phyloP scores from a whole-genome alignment of 2,329 filamentous ascomycete genomes.

The Nannizziopsis arthrosporioides region DNA sequence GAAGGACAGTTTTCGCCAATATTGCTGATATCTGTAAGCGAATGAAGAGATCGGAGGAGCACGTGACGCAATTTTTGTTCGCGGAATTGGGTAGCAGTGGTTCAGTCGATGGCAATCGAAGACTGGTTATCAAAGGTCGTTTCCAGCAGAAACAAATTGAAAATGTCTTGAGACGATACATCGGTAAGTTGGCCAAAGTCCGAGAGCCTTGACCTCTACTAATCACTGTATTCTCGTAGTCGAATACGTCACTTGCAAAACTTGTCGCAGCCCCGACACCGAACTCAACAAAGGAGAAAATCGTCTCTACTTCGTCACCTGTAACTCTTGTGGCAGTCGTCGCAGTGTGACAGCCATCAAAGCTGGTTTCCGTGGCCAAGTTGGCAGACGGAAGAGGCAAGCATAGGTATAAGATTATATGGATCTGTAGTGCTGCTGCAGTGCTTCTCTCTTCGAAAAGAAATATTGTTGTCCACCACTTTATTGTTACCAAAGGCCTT shows the following conservation, averaged over 20 bases:
- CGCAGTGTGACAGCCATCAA: conserved; percentile 96
- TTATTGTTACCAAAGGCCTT: too few relatives aligned
- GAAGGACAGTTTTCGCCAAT: conserved; percentile 99
- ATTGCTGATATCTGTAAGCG: conserved; percentile 97
- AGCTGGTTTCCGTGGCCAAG: conserved; percentile 98
- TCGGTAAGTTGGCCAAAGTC: conserved; percentile 50
- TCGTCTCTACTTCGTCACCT: conserved; percentile 96
- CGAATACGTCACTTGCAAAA: conserved; percentile 99
- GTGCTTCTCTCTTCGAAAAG: not conserved
- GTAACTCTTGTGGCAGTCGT: conserved; percentile 74
- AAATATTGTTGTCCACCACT: not conserved
- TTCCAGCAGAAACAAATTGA: conserved; percentile 99
- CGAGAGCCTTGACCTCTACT: not conserved
- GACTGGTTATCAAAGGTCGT: conserved; percentile 95
- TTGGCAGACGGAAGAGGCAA: conserved; percentile 96
- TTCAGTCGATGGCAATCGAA: conserved; percentile 82
- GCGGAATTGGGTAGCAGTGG: conserved; percentile 96
- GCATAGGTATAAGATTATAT: conserved; percentile 45
- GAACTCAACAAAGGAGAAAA: conserved; percentile 98
- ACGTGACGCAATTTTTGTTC: conserved; percentile 93
- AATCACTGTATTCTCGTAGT: conserved; percentile 38
- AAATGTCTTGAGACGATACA: conserved; percentile 90
- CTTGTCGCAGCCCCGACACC: conserved; percentile 86
- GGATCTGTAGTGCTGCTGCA: too few relatives aligned
- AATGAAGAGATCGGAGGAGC: conserved; percentile 98